Conservation (phyloP, 2,329 filamentous ascomycete species). For the Orbilia quercus region DNA sequence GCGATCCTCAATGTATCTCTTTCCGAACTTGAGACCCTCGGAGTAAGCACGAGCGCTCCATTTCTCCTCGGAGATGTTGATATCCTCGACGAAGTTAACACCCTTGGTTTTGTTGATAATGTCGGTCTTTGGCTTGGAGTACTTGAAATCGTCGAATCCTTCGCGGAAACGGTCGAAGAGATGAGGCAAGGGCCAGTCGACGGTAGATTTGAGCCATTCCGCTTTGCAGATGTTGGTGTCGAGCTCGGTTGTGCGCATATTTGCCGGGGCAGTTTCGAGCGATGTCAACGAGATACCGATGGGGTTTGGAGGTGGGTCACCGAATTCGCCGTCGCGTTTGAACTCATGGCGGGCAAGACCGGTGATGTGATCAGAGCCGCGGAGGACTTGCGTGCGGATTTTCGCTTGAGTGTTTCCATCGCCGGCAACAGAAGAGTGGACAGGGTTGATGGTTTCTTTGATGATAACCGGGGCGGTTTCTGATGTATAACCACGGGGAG, state of each 20-base stretch:
- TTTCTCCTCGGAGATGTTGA: constrained; percentile 23
- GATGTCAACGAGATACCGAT: constrained; percentile 20
- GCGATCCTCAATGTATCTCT: constrained; percentile 36
- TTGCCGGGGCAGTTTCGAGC: constrained; percentile 25
- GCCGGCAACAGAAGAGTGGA: constrained; percentile 16
- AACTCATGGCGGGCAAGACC: constrained; percentile 52
- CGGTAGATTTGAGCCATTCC: constrained; percentile 53
- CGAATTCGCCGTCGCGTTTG: constrained; percentile 51
- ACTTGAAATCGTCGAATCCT: constrained; percentile 42
- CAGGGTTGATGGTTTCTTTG: constrained; percentile 21
- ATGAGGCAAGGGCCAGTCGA: constrained; percentile 45
- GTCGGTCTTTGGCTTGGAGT: background rate
- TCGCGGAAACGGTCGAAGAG: constrained; percentile 44
- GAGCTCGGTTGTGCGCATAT: constrained; percentile 31
- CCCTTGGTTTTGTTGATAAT: constrained; percentile 19
- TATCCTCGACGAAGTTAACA: constrained; percentile 38
- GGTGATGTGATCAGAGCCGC: constrained; percentile 35
- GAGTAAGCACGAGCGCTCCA: constrained; percentile 41
- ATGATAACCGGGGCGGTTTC: constrained; percentile 8
- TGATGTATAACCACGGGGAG: background rate
- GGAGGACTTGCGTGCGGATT: constrained; percentile 52
- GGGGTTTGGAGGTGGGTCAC: constrained; percentile 39
- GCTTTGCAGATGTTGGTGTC: constrained; percentile 54
- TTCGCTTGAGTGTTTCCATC: constrained; percentile 26
- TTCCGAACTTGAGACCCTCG: constrained; percentile 38